Evolutionary conservation across 495 filamentous ascomycete species (phyloP).

Genomic region (Recurvomyces mirabilis): DNA sequence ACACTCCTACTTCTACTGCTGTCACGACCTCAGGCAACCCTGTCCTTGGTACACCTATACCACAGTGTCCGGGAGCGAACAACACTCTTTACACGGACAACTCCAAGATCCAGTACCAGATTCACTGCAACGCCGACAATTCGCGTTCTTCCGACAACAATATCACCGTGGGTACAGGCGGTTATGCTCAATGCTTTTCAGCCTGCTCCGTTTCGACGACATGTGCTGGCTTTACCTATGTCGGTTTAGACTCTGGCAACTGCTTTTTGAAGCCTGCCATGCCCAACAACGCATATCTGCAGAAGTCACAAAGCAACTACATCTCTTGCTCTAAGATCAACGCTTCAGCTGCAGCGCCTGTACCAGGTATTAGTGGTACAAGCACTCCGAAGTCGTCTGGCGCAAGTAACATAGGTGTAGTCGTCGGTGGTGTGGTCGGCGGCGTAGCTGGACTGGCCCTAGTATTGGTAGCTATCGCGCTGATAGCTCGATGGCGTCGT

Average conservation of each 20-base stretch:
- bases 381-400: background rate
- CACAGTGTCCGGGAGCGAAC: constrained; percentile 9
- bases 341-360: constrained; percentile 7
- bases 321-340: constrained; percentile 14
- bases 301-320: constrained; percentile 5
- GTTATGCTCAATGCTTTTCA: constrained; percentile 16
- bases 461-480: constrained; percentile 14
- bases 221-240: constrained; percentile 17
- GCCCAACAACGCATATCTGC: background rate
- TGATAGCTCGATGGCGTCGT: constrained; percentile 9
- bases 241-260: constrained; percentile 2
- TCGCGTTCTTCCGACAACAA: background rate
- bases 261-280: constrained; percentile 13
- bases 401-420: constrained; percentile 17
- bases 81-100: constrained; percentile 11
- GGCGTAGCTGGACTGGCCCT: constrained; percentile 20
- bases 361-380: no score
- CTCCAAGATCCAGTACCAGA: constrained; percentile 6
- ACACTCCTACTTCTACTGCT: background rate
- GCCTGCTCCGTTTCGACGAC: constrained; percentile 7
- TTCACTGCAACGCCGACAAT: constrained; percentile 16
- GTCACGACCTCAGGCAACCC: no score
- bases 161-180: constrained; percentile 5
- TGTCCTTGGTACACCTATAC: constrained; percentile 7
- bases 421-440: constrained; percentile 28